Evolutionary conservation across 331 rosid species (phyloP).

Genomic region (Telfairia occidentalis): DNA sequence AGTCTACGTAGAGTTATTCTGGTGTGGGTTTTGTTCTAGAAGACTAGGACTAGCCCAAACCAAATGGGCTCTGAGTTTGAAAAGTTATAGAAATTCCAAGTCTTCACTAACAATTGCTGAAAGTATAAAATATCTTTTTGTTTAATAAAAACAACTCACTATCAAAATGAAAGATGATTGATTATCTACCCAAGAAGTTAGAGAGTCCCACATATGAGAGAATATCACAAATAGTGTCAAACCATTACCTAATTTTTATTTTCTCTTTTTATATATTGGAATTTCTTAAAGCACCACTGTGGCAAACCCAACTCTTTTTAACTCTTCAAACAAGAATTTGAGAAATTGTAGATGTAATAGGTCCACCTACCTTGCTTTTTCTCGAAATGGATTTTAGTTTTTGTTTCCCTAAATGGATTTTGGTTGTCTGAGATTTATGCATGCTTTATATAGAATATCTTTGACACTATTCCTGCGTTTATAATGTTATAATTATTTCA

Average conservation of each 20-base stretch:
- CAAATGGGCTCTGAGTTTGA: background rate
- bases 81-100: background rate
- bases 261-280: no score
- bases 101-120: background rate
- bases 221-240: no score
- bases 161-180: no score
- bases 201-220: no score
- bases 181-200: no score
- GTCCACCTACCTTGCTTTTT: background rate
- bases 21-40: background rate
- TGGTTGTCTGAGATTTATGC: background rate
- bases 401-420: background rate
- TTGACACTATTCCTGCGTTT: background rate
- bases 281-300: no score
- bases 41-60: background rate
- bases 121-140: background rate
- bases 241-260: no score
- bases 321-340: background rate
- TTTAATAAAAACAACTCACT: no score
- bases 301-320: background rate
- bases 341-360: background rate
- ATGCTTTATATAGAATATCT: background rate
- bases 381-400: background rate
- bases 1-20: background rate
- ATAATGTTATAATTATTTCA: background rate